phyloP scores from a whole-genome alignment of 495 filamentous ascomycete species.

The Elasticomyces elasticus region DNA sequence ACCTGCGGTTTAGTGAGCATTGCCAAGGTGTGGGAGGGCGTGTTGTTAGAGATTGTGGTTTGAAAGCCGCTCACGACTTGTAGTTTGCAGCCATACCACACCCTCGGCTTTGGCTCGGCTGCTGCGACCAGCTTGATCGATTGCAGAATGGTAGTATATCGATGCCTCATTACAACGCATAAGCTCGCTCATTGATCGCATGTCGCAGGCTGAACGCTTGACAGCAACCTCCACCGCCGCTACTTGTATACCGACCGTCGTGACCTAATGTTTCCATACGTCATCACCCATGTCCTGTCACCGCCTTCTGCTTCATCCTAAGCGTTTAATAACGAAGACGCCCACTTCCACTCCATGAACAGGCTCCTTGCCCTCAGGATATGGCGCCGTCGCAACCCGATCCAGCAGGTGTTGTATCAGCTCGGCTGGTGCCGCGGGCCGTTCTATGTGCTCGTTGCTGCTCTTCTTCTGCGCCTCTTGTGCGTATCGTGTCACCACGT shows the following conservation, averaged over 20 bases:
- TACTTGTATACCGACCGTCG: no score
- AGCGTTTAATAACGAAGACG: conserved; percentile 24
- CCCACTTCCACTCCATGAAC: conserved; percentile 34
- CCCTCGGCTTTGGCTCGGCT: neutral
- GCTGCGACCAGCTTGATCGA: no score
- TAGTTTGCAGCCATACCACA: neutral
- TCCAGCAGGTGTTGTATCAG: conserved; percentile 55
- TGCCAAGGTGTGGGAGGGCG: neutral
- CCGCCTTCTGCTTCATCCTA: neutral
- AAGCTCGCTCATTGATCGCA: neutral
- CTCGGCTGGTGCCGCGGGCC: conserved; percentile 39
- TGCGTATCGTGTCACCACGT: conserved; percentile 49
- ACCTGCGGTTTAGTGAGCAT: neutral
- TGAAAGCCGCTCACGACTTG: neutral
- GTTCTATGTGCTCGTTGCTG: conserved; percentile 24
- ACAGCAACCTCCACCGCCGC: neutral
- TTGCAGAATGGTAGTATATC: neutral
- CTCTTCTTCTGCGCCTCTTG: conserved; percentile 38
- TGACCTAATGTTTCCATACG: neutral
- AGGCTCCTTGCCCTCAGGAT: conserved; percentile 19
- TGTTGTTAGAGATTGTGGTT: neutral
- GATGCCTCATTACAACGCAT: neutral
- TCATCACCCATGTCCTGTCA: neutral
- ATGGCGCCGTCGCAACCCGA: conserved; percentile 37
- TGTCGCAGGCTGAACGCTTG: neutral